These are phyloP conservation scores for Nakazawaea ishiwadae DNA, from an alignment of 805 yeast genomes.

Conservation along the genomic window DNA sequence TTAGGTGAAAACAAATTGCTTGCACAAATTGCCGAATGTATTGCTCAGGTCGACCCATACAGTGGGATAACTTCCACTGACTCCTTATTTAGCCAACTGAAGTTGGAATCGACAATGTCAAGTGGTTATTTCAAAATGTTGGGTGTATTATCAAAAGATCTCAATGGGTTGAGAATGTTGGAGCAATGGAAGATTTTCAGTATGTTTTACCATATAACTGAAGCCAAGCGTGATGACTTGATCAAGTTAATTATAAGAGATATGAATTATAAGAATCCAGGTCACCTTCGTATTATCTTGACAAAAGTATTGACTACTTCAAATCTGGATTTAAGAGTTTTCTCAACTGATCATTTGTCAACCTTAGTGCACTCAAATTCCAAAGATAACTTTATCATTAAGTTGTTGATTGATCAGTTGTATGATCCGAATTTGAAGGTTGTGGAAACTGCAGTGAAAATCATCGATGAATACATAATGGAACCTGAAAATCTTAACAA, in stretches of 20 bases:
- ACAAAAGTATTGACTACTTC: slow-evolving; percentile 59
- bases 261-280: slow-evolving; percentile 53
- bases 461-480: slow-evolving; percentile 43
- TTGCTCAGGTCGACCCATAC: slow-evolving; percentile 78
- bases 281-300: slow-evolving; percentile 66
- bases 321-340: slow-evolving; percentile 44
- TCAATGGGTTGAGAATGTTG: slow-evolving; percentile 62
- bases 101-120: slow-evolving; percentile 61
- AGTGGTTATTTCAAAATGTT: slow-evolving; percentile 75
- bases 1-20: slow-evolving; percentile 70
- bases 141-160: slow-evolving; percentile 61
- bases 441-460: slow-evolving; percentile 49
- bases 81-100: slow-evolving; percentile 61
- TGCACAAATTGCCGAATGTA: slow-evolving; percentile 84
- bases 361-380: slow-evolving; percentile 28
- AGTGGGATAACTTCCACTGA: slow-evolving; percentile 71
- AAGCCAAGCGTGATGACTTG: slow-evolving; percentile 52
- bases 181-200: slow-evolving; percentile 84
- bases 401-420: slow-evolving; percentile 57
- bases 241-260: slow-evolving; percentile 53
- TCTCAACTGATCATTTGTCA: slow-evolving; percentile 53
- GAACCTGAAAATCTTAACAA: slow-evolving; percentile 38
- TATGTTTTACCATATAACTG: slow-evolving; percentile 67
- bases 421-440: slow-evolving; percentile 62
- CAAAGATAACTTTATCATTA: slow-evolving; percentile 45